Evolutionary conservation across 495 filamentous ascomycete genomes (phyloP), one percentile per base, ranked within the genome.

Genomic region (Annulohypoxylon maeteangense): DNA sequence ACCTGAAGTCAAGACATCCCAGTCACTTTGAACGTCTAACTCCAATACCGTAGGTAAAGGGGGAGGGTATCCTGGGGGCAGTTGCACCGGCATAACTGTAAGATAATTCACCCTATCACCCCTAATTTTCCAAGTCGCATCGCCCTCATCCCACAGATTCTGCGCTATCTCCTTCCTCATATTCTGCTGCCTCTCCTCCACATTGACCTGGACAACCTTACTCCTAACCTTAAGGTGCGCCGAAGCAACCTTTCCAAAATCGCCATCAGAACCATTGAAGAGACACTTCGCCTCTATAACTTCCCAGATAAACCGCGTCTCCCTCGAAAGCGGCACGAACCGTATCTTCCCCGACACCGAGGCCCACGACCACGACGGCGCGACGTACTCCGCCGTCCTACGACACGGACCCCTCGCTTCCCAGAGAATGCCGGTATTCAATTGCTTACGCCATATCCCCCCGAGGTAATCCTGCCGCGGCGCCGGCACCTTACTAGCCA

Each of bases 321-420:
- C 38, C 11, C 10, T 25, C 2, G 50, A 57, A 3, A 57, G 62
- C 38, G 51, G 50, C 36, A 65, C 7, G 12, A 74, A 62, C 11
- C 62, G 51, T 54, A 74, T 62, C 10, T 50, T 27, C 14, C 71
- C 71, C 16, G 57, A 61, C 0, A 62, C 29, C 14, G 67, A 59
- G 4, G 70, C 70, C 70, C 70, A 72, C 5, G 70, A 69, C 65
- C 65, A 69, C 6, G 58, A 69, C 25, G 65, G 70, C 0, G 65
- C 70, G 47, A 57, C 51, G 51, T 58, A 64, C 31, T 47, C 42
- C 5, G 48, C 34, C 10, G 38, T 48, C 18, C 54, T 45, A 36
- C 18, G 18, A 51, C 59, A 54, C 34, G 36, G 3, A n/a, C 55
- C 44, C 4, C 16, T 31, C 31, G 54, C 55, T 42, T 47, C 54